Conservation (phyloP, 2,329 filamentous ascomycete genomes). For the Fusarium nanum region DNA sequence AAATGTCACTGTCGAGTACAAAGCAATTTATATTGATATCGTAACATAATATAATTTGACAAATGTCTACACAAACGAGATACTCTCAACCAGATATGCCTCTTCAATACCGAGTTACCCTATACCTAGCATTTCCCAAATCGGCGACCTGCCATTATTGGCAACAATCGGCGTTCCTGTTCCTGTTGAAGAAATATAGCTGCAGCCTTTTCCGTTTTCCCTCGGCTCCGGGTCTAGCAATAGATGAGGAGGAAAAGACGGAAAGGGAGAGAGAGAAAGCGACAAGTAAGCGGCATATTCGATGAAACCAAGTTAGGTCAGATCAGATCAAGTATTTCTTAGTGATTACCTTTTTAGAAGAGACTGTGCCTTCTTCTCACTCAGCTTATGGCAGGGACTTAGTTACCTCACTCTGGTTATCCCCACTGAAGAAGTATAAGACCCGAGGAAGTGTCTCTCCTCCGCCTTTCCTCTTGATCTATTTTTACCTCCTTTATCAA, state of each 20-base stretch:
- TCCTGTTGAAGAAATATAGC: constrained; percentile 14
- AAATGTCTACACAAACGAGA: background rate
- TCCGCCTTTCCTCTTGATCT: background rate
- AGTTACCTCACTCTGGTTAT: constrained; percentile 3
- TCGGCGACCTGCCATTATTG: constrained; percentile 14
- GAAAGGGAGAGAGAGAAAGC: background rate
- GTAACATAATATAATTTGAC: background rate
- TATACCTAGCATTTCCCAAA: constrained; percentile 3
- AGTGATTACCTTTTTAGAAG: constrained; percentile 3
- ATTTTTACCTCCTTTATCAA: background rate
- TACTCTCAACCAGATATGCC: background rate
- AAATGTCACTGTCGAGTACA: background rate
- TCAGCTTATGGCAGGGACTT: constrained; percentile 24
- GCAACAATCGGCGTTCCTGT: background rate
- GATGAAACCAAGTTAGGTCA: background rate
- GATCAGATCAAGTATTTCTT: constrained; percentile 1
- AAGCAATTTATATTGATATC: background rate
- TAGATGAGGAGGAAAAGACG: background rate
- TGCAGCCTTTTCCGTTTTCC: constrained; percentile 1
- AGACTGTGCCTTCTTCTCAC: constrained; percentile 25
- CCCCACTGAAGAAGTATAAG: constrained; percentile 14
- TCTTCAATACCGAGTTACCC: constrained; percentile 8
- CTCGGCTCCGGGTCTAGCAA: background rate
- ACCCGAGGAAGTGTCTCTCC: background rate
- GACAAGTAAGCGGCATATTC: background rate